These are phyloP conservation scores for Trypanosoma scelopori DNA, from an alignment of 208 protist species.

Conservation along the genomic window DNA sequence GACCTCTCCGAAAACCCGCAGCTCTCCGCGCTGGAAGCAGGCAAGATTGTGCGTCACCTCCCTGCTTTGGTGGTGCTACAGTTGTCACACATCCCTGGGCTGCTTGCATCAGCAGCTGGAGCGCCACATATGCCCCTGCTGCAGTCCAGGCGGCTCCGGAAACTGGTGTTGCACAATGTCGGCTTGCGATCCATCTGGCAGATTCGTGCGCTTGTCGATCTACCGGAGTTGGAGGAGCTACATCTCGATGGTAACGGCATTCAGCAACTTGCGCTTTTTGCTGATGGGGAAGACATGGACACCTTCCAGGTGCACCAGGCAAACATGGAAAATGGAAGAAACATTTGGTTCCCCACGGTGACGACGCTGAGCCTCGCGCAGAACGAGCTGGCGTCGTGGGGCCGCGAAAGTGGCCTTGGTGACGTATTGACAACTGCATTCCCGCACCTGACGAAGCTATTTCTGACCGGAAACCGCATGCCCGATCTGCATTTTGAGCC, in stretches of 20 bases:
- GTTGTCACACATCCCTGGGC: conserved; percentile 53
- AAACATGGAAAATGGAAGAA: conserved; percentile 4
- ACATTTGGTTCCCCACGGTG: conserved; percentile 45
- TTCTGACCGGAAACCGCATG: conserved; percentile 68
- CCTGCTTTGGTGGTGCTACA: conserved; percentile 61
- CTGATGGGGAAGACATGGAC: not conserved
- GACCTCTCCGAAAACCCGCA: conserved; percentile 71
- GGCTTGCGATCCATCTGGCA: conserved; percentile 60
- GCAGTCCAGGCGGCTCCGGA: conserved; percentile 41
- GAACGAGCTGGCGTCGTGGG: conserved; percentile 71
- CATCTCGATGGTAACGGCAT: conserved; percentile 81
- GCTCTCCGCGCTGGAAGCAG: conserved; percentile 57
- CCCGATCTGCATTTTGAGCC: conserved; percentile 34
- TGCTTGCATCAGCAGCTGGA: not conserved
- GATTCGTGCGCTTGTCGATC: conserved; percentile 48
- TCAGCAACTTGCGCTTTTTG: conserved; percentile 31
- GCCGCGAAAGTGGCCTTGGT: conserved; percentile 39
- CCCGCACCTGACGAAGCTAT: conserved; percentile 60
- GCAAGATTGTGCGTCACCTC: conserved; percentile 52
- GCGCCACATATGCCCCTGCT: conserved; percentile 24
- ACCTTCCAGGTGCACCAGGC: not conserved
- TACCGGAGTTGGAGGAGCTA: conserved; percentile 62
- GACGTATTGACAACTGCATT: conserved; percentile 45
- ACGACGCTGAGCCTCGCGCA: conserved; percentile 77
- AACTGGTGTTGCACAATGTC: conserved; percentile 80